Conservation (phyloP, 2,329 filamentous ascomycete genomes). For the Lachnellula suecica region DNA sequence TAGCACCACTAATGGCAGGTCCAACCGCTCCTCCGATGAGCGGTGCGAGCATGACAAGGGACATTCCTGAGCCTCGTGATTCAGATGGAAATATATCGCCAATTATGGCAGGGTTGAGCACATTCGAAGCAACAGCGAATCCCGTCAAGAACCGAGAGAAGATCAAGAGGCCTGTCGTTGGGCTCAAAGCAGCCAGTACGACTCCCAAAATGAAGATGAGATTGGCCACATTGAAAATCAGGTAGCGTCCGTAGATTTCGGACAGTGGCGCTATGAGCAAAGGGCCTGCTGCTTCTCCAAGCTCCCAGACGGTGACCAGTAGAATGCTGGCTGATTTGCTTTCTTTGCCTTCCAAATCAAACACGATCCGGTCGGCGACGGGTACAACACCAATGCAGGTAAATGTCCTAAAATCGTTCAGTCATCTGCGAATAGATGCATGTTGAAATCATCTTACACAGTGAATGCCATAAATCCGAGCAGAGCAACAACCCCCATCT, state of each 20-base stretch:
- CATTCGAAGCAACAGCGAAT: conserved; percentile 26
- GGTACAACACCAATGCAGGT: conserved; percentile 57
- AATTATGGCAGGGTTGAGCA: conserved; percentile 44
- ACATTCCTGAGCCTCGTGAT: conserved; percentile 42
- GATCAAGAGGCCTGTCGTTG: conserved; percentile 43
- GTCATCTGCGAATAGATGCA: not conserved
- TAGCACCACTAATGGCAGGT: conserved; percentile 32
- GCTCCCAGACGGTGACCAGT: conserved; percentile 48
- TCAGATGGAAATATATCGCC: conserved; percentile 47
- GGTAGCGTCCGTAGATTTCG: conserved; percentile 42
- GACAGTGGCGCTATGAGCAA: conserved; percentile 44
- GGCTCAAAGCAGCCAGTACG: conserved; percentile 43
- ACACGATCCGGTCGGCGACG: conserved; percentile 49
- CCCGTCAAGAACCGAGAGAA: conserved; percentile 35
- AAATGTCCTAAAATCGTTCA: conserved; percentile 48
- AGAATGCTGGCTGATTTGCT: conserved; percentile 49
- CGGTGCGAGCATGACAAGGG: conserved; percentile 32
- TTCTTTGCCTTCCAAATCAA: conserved; percentile 42
- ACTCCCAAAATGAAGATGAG: conserved; percentile 51
- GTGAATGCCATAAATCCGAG: conserved; percentile 56
- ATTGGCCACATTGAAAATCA: conserved; percentile 43
- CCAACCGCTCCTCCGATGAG: conserved; percentile 33
- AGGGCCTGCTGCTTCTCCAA: conserved; percentile 46
- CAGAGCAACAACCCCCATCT: conserved; percentile 52
- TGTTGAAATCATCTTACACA: conserved; percentile 40